Conservation (phyloP, 2,329 filamentous ascomycete genomes). For the Bipolaris bicolor region DNA sequence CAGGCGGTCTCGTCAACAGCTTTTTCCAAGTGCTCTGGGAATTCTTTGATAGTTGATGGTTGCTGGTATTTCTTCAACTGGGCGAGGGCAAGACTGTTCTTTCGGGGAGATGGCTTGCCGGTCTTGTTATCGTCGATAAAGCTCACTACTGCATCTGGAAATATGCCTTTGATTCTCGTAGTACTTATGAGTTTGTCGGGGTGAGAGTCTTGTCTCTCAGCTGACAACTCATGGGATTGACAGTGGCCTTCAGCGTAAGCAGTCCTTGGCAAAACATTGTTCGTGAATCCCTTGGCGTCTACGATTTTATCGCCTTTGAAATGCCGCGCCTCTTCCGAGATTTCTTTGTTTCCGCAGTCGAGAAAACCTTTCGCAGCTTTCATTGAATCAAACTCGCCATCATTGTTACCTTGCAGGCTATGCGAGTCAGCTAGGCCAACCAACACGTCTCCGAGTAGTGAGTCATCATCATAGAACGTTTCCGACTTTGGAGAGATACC, state of each 20-base stretch:
- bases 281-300: neutral
- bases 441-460: conserved; percentile 40
- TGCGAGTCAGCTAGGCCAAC: conserved; percentile 42
- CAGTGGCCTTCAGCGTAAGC: no score
- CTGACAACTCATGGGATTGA: rapidly evolving
- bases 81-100: neutral
- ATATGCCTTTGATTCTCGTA: neutral
- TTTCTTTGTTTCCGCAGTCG: conserved; percentile 10
- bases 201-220: neutral
- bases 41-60: neutral
- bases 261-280: neutral
- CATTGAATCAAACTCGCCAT: conserved; percentile 1
- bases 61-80: neutral
- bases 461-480: conserved; percentile 39
- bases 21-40: neutral
- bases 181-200: neutral
- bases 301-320: neutral
- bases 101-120: neutral
- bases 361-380: neutral
- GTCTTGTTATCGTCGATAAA: no score
- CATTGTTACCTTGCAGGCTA: conserved; percentile 16
- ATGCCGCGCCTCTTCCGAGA: conserved; percentile 13
- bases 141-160: neutral
- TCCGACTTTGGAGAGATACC: conserved; percentile 23
- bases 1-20: neutral